Base-by-base conservation (phyloP, 768 basidiomycete genomes). In the Pleurotus pulmonarius region DNA sequence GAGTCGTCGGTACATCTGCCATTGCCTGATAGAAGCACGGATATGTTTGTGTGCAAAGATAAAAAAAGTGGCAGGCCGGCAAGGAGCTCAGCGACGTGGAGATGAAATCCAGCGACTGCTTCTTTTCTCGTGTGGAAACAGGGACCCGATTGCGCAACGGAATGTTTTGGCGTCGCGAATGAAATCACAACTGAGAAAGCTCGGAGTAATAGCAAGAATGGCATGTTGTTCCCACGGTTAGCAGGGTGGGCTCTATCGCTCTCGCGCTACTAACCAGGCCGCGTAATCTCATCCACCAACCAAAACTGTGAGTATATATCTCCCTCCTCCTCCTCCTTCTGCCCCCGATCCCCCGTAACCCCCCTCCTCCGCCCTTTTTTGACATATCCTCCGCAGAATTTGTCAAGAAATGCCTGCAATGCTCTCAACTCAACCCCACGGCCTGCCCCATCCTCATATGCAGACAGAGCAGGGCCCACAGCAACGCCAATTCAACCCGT, bases 401-500 rank as follows among this genome's bases (percentile, higher is more conserved):
- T 58, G 55, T 43, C 37, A 55, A 41, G 55, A 34, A 48, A 75
- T 75, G 72, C 70, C 69, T 25, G 73, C 69, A 60, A 76, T 76
- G 69, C 64, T 73, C 45, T 68, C 74, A 20, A 63, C 71, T 1
- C 69, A 71, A 45, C 51, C 51, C 25, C 51, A 53, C 22, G 51
- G 22, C 38, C 9, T 26, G 51, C 51, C 51, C 15, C 51, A 25
- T 20, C 24, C 51, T 11, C 22, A 53, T 8, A 39, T 41, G 41
- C 39, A 39, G 41, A 40, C 51, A n/a, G 51, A 53, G 51, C 51
- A 53, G 38, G 48, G 48, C 73, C 73, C 38, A 29, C 81, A 83
- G 56, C 79, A 86, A 62, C 75, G 83, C 46, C 76, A 79, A 41
- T 95, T 96, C 76, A 87, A 92, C 66, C 94, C 94, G 0, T 96